phyloP scores from a whole-genome alignment of 2,329 filamentous ascomycete species.

The Aspergillus transmontanensis region DNA sequence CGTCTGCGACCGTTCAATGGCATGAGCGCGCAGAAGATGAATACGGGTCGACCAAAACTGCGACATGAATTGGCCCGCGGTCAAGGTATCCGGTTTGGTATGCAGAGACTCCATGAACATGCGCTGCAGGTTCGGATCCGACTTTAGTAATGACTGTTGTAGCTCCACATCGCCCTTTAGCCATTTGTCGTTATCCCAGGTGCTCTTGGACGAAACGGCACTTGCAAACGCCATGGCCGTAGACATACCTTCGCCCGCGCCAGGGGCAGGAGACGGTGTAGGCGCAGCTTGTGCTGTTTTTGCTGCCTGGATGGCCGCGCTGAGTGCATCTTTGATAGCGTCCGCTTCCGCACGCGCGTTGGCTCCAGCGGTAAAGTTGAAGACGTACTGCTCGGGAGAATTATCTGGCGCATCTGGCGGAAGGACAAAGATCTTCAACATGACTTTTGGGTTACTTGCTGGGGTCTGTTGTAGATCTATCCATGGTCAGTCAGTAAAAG shows the following conservation, averaged over 20 bases:
- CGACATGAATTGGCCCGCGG: conserved; percentile 76
- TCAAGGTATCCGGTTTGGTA: conserved; percentile 82
- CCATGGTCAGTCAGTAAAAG: conserved; percentile 6
- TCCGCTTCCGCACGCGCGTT: conserved; percentile 83
- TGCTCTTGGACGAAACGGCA: conserved; percentile 62
- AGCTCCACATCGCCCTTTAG: conserved; percentile 78
- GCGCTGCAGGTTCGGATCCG: conserved; percentile 72
- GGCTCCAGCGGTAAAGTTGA: conserved; percentile 79
- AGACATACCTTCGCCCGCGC: conserved; percentile 54
- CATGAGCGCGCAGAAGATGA: conserved; percentile 83
- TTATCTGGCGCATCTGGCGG: conserved; percentile 44
- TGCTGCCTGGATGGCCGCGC: conserved; percentile 70
- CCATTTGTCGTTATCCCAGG: conserved; percentile 78
- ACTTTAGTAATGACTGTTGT: conserved; percentile 85
- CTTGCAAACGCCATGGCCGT: conserved; percentile 78
- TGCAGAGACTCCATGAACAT: conserved; percentile 84
- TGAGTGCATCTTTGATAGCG: conserved; percentile 78
- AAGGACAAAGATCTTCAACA: conserved; percentile 88
- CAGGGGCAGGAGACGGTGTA: conserved; percentile 38
- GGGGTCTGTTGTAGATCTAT: conserved; percentile 93
- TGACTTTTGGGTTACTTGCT: conserved; percentile 82
- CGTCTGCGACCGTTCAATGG: conserved; percentile 83
- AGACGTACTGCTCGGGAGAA: conserved; percentile 70
- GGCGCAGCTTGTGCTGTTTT: conserved; percentile 55
- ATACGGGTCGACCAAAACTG: conserved; percentile 95